Percentiles rank a stretch among this genome's conserved stretches.
phyloP scores from a whole-genome alignment of 768 basidiomycete species.

The Auricularia sp. region DNA sequence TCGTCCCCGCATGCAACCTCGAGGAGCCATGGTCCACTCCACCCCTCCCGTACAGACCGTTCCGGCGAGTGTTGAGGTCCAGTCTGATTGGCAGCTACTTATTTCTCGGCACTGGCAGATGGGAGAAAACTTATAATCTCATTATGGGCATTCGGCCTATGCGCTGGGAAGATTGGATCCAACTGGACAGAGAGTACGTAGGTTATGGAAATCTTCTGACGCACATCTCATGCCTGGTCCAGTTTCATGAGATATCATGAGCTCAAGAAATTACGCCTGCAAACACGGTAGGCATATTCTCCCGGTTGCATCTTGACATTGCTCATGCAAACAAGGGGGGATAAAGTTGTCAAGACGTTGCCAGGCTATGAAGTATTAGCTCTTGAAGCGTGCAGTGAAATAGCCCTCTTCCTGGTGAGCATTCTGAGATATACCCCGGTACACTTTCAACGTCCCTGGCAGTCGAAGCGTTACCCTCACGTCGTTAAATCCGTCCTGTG shows the following conservation, averaged over 20 bases:
- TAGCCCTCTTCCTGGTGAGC: not conserved
- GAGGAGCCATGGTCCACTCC: not conserved
- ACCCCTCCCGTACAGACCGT: not conserved
- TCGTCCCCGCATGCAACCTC: not conserved
- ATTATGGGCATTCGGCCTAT: not conserved
- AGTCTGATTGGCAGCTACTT: not conserved
- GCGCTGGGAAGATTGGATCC: not conserved
- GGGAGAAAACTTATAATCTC: not conserved
- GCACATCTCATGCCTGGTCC: not conserved
- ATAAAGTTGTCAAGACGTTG: not conserved
- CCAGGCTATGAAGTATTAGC: not conserved
- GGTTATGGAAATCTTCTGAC: too few species aligned
- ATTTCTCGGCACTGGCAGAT: not conserved
- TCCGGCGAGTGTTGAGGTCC: not conserved
- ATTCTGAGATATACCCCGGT: not conserved
- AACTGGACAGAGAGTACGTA: not conserved
- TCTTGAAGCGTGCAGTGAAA: not conserved
- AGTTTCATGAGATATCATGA: not conserved
- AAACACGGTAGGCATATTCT: not conserved
- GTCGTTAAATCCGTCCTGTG: not conserved
- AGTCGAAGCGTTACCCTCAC: not conserved
- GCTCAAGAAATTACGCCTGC: not conserved
- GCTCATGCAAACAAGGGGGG: not conserved
- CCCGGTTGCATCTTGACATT: not conserved
- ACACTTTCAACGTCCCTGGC: not conserved